A percentile compares a stretch with the other conserved stretches of the same genome.
phyloP scores from a whole-genome alignment of 2,329 filamentous ascomycete genomes.

The Beauveria sp. region DNA sequence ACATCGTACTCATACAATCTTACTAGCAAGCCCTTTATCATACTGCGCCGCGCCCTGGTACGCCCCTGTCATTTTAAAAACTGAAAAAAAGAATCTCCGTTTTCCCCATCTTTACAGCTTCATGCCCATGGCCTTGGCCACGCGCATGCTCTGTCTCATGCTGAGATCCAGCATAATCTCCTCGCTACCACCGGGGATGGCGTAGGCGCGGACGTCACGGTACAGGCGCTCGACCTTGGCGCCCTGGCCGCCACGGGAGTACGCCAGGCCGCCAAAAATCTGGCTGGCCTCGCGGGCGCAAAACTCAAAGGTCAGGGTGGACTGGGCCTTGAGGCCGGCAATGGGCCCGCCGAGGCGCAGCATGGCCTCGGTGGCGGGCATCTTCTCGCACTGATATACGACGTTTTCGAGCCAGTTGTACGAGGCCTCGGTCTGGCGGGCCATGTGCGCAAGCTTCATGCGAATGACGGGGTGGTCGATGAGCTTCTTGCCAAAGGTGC shows the following conservation, averaged over 20 bases:
- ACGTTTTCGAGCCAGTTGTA: slow-evolving; percentile 96
- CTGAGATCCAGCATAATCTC: slow-evolving; percentile 98
- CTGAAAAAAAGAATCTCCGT: not conserved
- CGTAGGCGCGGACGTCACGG: slow-evolving; percentile 90
- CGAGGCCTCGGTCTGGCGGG: slow-evolving; percentile 92
- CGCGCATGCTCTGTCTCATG: slow-evolving; percentile 82
- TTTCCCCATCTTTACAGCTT: slow-evolving; percentile 58
- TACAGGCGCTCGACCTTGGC: slow-evolving; percentile 93
- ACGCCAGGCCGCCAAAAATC: slow-evolving; percentile 92
- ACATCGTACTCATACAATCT: slow-evolving; percentile 8
- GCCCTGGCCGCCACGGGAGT: slow-evolving; percentile 88
- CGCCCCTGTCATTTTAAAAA: not conserved
- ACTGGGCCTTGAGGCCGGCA: slow-evolving; percentile 86
- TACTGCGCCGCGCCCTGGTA: not conserved
- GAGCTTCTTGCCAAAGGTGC: slow-evolving; percentile 92
- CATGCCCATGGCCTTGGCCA: slow-evolving; percentile 89
- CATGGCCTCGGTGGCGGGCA: slow-evolving; percentile 95
- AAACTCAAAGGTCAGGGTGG: slow-evolving; percentile 93
- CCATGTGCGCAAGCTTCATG: slow-evolving; percentile 97
- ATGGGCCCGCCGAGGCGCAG: slow-evolving; percentile 91
- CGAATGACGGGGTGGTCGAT: slow-evolving; percentile 97
- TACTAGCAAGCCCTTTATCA: slow-evolving; percentile 1
- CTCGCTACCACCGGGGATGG: slow-evolving; percentile 90
- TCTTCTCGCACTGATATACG: slow-evolving; percentile 85
- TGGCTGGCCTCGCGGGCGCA: slow-evolving; percentile 93